These are phyloP conservation scores for Termitomyces sp. DNA, from an alignment of 768 basidiomycete genomes.

Conservation along the genomic window DNA sequence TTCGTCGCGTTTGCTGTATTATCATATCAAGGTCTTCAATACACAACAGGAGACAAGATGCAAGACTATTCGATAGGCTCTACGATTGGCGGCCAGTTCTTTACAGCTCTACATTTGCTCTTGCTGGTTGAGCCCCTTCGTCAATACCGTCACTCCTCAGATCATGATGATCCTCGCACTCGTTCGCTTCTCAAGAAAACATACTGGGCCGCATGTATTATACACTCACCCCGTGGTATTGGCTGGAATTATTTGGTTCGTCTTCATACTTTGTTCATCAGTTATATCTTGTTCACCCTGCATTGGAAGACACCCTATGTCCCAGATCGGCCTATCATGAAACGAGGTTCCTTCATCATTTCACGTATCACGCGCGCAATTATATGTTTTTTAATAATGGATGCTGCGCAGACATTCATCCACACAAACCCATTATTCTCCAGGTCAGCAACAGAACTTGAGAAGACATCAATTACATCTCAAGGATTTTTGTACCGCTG, in stretches of 20 bases:
- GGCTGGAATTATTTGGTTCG: slow-evolving; percentile 16
- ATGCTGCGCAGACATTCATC: slow-evolving; percentile 15
- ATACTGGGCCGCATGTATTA: slow-evolving; percentile 12
- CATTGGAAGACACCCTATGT: not conserved
- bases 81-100: slow-evolving; percentile 10
- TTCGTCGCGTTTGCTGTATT: slow-evolving; percentile 1
- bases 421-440: slow-evolving; percentile 12
- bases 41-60: slow-evolving; percentile 12
- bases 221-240: slow-evolving; percentile 12
- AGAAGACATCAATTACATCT: slow-evolving; percentile 10
- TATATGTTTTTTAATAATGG: slow-evolving; percentile 11
- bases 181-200: slow-evolving; percentile 9
- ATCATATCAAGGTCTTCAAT: not conserved
- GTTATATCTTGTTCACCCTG: not conserved
- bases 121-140: slow-evolving; percentile 11
- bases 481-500: slow-evolving; percentile 8
- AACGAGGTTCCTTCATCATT: slow-evolving; percentile 7
- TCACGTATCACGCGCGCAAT: slow-evolving; percentile 8
- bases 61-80: slow-evolving; percentile 14
- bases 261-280: not conserved
- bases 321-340: not conserved
- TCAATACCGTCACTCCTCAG: slow-evolving; percentile 11
- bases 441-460: not conserved
- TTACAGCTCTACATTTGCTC: slow-evolving; percentile 14
- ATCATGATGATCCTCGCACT: slow-evolving; percentile 6